phyloP scores from a whole-genome alignment of 1,284 basidiomycete species.

The Gomphus sp. region DNA sequence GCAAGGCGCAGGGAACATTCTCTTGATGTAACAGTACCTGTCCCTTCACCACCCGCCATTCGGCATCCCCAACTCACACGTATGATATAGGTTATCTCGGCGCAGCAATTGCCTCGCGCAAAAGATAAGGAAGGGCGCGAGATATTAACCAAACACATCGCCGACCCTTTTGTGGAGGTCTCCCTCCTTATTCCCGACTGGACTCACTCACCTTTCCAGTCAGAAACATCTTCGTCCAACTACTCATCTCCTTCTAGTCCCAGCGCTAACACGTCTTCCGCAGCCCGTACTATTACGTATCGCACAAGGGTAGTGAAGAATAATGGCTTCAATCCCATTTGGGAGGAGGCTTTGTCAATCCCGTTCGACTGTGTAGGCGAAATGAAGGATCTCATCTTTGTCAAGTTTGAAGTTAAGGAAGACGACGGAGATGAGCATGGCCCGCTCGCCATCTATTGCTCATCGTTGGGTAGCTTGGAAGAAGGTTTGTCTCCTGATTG shows the following conservation, averaged over 20 bases:
- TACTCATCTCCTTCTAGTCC: not conserved
- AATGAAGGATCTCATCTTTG: conserved; percentile 77
- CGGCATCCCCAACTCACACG: not conserved
- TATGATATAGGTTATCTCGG: conserved; percentile 67
- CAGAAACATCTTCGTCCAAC: not conserved
- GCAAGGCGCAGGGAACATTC: conserved; percentile 47
- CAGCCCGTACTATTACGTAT: conserved; percentile 38
- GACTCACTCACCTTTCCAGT: conserved; percentile 29
- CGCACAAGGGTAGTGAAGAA: conserved; percentile 63
- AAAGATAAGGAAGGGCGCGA: conserved; percentile 59
- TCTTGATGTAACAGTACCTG: conserved; percentile 53
- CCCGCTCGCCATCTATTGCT: conserved; percentile 60
- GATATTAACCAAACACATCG: conserved; percentile 44
- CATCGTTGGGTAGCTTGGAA: conserved; percentile 56
- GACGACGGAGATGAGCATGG: conserved; percentile 49
- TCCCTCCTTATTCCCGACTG: conserved; percentile 72
- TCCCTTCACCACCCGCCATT: not conserved
- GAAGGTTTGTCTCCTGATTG: conserved; percentile 44
- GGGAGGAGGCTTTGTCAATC: conserved; percentile 66
- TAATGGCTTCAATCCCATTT: conserved; percentile 86
- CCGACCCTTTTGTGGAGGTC: conserved; percentile 76
- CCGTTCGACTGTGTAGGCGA: conserved; percentile 68
- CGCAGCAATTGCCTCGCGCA: conserved; percentile 82
- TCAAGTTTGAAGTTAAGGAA: conserved; percentile 68
- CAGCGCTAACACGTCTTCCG: conserved; percentile 25